Evolutionary conservation across 495 filamentous ascomycete genomes (phyloP).

Genomic region (Xylaria curta): DNA sequence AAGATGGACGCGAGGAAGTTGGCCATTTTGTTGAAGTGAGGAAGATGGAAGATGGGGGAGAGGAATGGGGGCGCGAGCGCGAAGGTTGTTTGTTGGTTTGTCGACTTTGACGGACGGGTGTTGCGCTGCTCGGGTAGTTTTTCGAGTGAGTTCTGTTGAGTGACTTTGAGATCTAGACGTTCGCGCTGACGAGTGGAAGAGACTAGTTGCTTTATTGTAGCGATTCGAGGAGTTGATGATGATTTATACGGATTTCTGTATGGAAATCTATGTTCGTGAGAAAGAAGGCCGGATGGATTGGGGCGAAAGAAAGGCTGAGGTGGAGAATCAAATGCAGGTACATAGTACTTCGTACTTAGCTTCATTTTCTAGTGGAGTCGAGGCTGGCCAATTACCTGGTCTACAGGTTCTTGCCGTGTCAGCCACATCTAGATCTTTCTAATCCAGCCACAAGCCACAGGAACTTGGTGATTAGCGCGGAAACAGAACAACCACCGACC

Average conservation of each 20-base stretch:
- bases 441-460: not conserved
- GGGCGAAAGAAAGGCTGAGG: constrained; percentile 22
- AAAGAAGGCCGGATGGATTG: constrained; percentile 13
- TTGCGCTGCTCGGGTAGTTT: not conserved
- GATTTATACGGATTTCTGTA: not conserved
- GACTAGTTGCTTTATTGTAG: not conserved
- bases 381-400: not conserved
- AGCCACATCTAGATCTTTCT: constrained; percentile 19
- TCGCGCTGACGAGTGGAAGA: not conserved
- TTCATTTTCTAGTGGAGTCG: not conserved
- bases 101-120: not conserved
- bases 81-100: not conserved
- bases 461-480: no score
- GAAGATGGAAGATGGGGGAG: not conserved
- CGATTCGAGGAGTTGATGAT: not conserved
- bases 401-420: not conserved
- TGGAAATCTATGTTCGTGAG: constrained; percentile 1
- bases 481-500: constrained; percentile 1
- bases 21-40: constrained; percentile 61
- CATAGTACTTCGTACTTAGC: not conserved
- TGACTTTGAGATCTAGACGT: not conserved
- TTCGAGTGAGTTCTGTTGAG: not conserved
- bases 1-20: constrained; percentile 99
- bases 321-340: constrained; percentile 16
- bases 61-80: not conserved